Base-by-base conservation (phyloP, 495 filamentous ascomycete genomes). In the Aspergillus sclerotioniger region DNA sequence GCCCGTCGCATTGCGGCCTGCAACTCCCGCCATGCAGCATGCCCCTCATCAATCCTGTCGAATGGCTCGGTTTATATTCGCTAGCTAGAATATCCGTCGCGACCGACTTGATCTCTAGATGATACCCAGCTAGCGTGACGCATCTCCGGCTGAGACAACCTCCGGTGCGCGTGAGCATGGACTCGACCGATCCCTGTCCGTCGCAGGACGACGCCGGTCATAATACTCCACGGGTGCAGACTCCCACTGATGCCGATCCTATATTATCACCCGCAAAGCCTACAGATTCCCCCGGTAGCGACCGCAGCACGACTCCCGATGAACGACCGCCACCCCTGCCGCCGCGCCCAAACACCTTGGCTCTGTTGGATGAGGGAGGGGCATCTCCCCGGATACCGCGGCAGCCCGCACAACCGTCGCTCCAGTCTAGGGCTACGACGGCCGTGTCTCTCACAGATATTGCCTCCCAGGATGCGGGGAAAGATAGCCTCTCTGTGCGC, bases 361-460 rank as follows among this genome's bases (percentile, higher is more conserved):
- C 66, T 58, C 53, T 80, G 31, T 57, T 78, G 37, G 71, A 75
- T 45, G 76, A 78, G 59, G 72, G 73, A 60, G 66, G 62, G 47
- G 47, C 67, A 19, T 61, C 70, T 57, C 47, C 58, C 0, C 62
- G 63, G 31, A 58, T 53, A 16, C 33, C 54, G 9, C 50, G 58
- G 33, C 56, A 62, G 9, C 47, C 55, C 31, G 60, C 58, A 28
- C 66, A 76, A 56, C 67, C 82, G 47, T 71, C 66, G 28, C 66
- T 94, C 37, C 88, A 85, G 54, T 87, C 87, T 3, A 85, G 85
- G 58, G 84, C 92, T 31, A 97, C 92, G 9, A 96, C 90, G 0
- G 90, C 91, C 7, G 62, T 97, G 12, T 90, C 90, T 0, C 80
- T 88, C 10, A 83, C 88, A 61, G 91, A 93, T 60, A 86, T 91